Evolutionary conservation across 2,329 filamentous ascomycete genomes (phyloP), one percentile per base, ranked within the genome.

Genomic region (Penicillium psychrosexuale): DNA sequence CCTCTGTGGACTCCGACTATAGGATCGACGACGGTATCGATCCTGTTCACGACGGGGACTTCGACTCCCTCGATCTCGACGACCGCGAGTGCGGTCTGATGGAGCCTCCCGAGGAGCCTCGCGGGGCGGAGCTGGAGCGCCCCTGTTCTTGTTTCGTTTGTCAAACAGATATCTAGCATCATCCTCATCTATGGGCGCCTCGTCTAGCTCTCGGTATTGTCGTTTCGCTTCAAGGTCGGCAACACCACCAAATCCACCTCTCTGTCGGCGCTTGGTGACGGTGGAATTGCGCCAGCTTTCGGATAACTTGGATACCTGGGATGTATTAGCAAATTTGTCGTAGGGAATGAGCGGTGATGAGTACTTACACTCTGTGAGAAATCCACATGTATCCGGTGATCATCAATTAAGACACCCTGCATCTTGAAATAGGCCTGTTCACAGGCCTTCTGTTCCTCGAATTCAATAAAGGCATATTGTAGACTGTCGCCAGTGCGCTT

Each of bases 401-500:
- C 94, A 67, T 99, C 94, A 61, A 99, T 97, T 52, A 99, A 78
- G 1, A 97, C 93, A 2, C 88, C 91, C 72, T 99, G 91, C 94
- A 99, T 99, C 77, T 99, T 99, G 78, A 95, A 94, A 69, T 97
- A 99, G 3, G 94, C 94, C 49, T 90, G 85, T 75, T 99, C 94
- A 72, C 94, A 97, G 50, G 93, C 89, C 62, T 88, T 84, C 75
- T 97, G 94, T 52, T 95, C 89, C 55, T 93, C 90, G 66, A 93
- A 99, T 71, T 99, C 94, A 67, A 99, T 95, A 65, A 99, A 99
- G 1, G 94, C 91, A 70, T 99, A 99, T 72, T 99, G 94, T 46
- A 99, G 77, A 68, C 91, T 96, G 75, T 99, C 94, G 4, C 91
- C 91, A 0, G 93, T 97, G 67, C 91, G 91, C 69, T 89, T 90